Evolutionary conservation across 345 rosid genomes (phyloP).

Genomic region (Brassica nigra): DNA sequence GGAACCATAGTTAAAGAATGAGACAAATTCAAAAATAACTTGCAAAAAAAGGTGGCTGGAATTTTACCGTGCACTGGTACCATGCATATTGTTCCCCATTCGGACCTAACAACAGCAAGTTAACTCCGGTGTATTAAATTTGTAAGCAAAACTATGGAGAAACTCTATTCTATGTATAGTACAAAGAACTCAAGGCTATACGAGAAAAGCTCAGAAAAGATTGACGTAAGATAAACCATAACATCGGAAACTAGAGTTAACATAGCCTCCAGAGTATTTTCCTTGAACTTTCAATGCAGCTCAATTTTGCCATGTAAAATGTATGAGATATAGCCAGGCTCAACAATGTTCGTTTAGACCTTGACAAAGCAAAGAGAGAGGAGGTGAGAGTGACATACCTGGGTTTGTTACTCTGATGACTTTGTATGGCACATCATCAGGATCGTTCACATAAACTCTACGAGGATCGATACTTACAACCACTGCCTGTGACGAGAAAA

Average conservation of each 20-base stretch:
- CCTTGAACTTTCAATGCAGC: neutral
- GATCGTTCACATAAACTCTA: slow-evolving; percentile 69
- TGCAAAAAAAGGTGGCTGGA: slow-evolving; percentile 16
- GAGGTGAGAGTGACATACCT: slow-evolving; percentile 50
- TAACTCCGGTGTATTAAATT: slow-evolving; percentile 6
- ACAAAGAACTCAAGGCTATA: neutral
- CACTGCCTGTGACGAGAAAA: slow-evolving; percentile 70
- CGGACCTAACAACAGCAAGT: slow-evolving; percentile 58
- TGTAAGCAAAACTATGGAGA: slow-evolving; percentile 5
- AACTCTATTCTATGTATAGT: neutral
- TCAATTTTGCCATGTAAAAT: neutral
- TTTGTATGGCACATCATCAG: slow-evolving; percentile 75
- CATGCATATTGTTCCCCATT: slow-evolving; percentile 93
- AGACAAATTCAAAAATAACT: neutral
- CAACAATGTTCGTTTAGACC: neutral
- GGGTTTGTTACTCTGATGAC: slow-evolving; percentile 60
- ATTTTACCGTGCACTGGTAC: slow-evolving; percentile 96
- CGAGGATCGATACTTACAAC: slow-evolving; percentile 98
- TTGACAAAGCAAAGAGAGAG: slow-evolving; percentile 1
- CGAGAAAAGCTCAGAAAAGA: neutral
- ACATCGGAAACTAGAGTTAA: slow-evolving; percentile 7
- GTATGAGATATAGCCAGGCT: slow-evolving; percentile 3
- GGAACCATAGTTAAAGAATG: slow-evolving; percentile 21
- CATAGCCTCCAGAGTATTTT: neutral
- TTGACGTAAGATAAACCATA: neutral